Evolutionary conservation across 495 filamentous ascomycete genomes (phyloP), one percentile per base, ranked within the genome.

Genomic region (Margaritispora aquatica): DNA sequence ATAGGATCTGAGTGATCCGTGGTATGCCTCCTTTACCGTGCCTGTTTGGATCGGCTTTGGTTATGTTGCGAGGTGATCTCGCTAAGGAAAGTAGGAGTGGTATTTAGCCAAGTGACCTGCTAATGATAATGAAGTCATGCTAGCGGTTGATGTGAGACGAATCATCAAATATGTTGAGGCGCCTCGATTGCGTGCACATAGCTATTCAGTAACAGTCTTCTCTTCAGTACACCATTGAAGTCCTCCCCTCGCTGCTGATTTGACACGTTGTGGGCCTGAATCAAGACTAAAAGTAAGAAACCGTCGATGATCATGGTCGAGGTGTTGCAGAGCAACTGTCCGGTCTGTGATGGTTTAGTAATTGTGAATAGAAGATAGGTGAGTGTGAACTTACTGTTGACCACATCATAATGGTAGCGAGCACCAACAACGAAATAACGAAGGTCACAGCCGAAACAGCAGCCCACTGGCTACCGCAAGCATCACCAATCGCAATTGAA

Each of bases 241-340:
- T 71, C 63, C 19, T 53, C 36, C 15, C 61, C 64, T 21, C 61
- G 57, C 44, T 52, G 47, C 26, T 54, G 53, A 36, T 75, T 69
- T 0, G 67, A 59, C 19, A 63, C 38, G 46, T 74, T 74, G 58
- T 75, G 70, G 1, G 69, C 72, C 15, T 71, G 67, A 19, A 76
- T 69, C 23, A 76, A 60, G 26, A 74, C 71, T 21, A 76, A 53
- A 63, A 76, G 69, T 22, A 76, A 65, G 57, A 75, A 75, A 1
- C 66, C 67, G 50, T 73, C 72, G 55, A 74, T 68, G 57, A 76
- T 70, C 54, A 69, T 76, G 2, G 72, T 71, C 15, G 73, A 71
- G 24, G 71, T 72, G 57, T 75, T 75, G 23, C 68, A 75, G 24
- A 74, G 59, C 29, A 76, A 59, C 65, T 76, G 72, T 0, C 72